Percentiles rank a stretch among this genome's conserved stretches.
Conservation (phyloP, 495 filamentous ascomycete genomes). For the Achaetomiella virescens region DNA sequence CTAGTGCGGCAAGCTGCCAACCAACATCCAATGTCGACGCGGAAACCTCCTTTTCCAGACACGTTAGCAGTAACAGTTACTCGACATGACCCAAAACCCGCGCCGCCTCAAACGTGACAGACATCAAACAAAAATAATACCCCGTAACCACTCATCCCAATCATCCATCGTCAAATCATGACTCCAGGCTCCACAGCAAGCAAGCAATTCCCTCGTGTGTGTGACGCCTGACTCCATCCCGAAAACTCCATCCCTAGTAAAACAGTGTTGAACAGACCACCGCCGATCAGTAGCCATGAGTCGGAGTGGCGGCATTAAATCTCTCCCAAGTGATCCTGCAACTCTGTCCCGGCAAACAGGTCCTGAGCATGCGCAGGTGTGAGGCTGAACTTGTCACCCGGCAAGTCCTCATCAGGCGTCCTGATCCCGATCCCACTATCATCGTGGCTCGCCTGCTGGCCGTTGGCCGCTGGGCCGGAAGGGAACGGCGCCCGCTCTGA, state of each 20-base stretch:
- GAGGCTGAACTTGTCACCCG: slow-evolving; percentile 48
- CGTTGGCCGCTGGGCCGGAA: slow-evolving; percentile 25
- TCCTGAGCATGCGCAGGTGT: slow-evolving; percentile 21
- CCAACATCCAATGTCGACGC: background rate
- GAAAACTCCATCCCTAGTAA: slow-evolving; percentile 23
- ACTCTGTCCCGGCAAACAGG: slow-evolving; percentile 26
- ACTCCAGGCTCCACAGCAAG: slow-evolving; percentile 9
- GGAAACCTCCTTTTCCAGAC: background rate
- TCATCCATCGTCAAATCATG: slow-evolving; percentile 25
- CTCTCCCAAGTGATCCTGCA: slow-evolving; percentile 17
- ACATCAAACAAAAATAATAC: slow-evolving; percentile 2
- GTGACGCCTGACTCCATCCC: slow-evolving; percentile 13
- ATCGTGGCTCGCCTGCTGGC: slow-evolving; percentile 44
- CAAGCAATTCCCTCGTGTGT: slow-evolving; percentile 2
- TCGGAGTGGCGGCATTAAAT: background rate
- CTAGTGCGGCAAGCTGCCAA: background rate
- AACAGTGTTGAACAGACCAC: slow-evolving; percentile 10
- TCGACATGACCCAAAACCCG: slow-evolving; percentile 5
- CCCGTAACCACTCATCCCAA: slow-evolving; percentile 8
- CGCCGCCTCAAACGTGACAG: background rate
- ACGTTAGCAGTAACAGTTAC: background rate
- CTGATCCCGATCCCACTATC: slow-evolving; percentile 67
- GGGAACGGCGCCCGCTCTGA: slow-evolving; percentile 41
- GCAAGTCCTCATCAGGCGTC: slow-evolving; percentile 54
- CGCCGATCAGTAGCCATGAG: background rate